Evolutionary conservation across 352 stramenopile genomes (phyloP).

Genomic region (Pythium dissimile): DNA sequence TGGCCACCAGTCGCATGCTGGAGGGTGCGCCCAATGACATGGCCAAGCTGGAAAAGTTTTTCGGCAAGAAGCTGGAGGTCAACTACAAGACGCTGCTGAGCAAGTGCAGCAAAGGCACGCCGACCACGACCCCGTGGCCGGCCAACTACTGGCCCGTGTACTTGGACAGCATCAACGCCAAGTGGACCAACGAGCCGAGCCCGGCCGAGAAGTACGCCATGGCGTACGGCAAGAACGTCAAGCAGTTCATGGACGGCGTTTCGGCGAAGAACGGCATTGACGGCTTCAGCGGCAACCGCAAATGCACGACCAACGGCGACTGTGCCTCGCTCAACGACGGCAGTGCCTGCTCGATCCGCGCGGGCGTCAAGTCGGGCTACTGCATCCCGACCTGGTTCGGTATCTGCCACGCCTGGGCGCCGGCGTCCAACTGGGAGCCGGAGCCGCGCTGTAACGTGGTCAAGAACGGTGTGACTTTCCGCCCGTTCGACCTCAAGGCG

Average conservation of each 20-base stretch:
- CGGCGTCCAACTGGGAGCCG: background rate
- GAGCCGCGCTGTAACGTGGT: constrained; percentile 20
- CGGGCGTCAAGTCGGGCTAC: background rate
- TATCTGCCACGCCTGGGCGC: constrained; percentile 13
- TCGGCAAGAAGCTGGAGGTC: constrained; percentile 5
- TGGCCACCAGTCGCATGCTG: constrained; percentile 6
- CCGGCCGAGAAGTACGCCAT: constrained; percentile 26
- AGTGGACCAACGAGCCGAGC: constrained; percentile 19
- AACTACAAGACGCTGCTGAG: constrained; percentile 16
- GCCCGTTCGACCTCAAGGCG: constrained; percentile 17
- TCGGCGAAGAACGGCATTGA: constrained; percentile 10
- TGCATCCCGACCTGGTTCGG: constrained; percentile 16
- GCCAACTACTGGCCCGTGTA: constrained; percentile 59
- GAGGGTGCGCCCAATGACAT: constrained; percentile 11
- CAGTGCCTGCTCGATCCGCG: constrained; percentile 7
- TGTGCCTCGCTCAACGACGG: background rate
- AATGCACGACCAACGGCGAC: background rate
- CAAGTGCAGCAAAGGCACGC: background rate
- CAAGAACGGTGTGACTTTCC: constrained; percentile 34
- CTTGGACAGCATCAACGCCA: constrained; percentile 60
- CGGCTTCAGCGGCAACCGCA: constrained; percentile 3
- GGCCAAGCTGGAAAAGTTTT: constrained; percentile 12
- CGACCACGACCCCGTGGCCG: background rate
- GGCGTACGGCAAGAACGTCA: constrained; percentile 15
- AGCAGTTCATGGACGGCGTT: constrained; percentile 22